Conservation (phyloP, 371 early-diverging fungal species). For the Zychaea mexicana region DNA sequence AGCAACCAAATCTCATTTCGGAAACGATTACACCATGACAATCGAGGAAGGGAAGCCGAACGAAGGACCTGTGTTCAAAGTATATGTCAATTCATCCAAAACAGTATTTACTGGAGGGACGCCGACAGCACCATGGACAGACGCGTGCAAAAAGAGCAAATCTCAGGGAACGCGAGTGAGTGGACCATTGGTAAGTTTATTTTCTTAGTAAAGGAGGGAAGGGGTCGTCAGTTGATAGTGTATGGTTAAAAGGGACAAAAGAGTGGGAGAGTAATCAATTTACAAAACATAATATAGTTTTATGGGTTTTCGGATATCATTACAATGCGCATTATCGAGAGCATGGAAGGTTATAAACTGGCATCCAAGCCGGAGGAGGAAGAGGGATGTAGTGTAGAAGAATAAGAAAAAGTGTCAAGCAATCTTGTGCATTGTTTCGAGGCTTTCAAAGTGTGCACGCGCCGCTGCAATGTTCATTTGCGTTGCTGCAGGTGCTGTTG, state of each 20-base stretch:
- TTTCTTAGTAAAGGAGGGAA: not conserved
- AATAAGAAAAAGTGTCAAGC: constrained; percentile 1
- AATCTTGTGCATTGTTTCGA: constrained; percentile 47
- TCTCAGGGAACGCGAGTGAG: constrained; percentile 51
- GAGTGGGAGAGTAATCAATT: not conserved
- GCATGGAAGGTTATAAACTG: constrained; percentile 38
- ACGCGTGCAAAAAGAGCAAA: constrained; percentile 49
- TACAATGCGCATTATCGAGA: constrained; percentile 41
- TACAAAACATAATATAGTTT: constrained; percentile 28
- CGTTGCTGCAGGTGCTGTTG: constrained; percentile 73
- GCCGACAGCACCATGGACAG: constrained; percentile 64
- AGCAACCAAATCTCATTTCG: constrained; percentile 58
- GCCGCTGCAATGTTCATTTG: constrained; percentile 81
- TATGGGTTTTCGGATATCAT: constrained; percentile 53
- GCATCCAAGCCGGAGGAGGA: constrained; percentile 25
- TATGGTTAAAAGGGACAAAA: too few species aligned
- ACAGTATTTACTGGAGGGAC: constrained; percentile 46
- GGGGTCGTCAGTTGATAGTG: too few species aligned
- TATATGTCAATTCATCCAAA: constrained; percentile 28
- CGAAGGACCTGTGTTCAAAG: constrained; percentile 49
- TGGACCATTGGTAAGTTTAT: constrained; percentile 45
- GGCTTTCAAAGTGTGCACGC: constrained; percentile 77
- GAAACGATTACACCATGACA: constrained; percentile 55
- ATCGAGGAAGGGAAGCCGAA: constrained; percentile 32
- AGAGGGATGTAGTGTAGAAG: constrained; percentile 1